Evolutionary conservation across 2,329 filamentous ascomycete species (phyloP).

Genomic region (Diaporthe humulicola): DNA sequence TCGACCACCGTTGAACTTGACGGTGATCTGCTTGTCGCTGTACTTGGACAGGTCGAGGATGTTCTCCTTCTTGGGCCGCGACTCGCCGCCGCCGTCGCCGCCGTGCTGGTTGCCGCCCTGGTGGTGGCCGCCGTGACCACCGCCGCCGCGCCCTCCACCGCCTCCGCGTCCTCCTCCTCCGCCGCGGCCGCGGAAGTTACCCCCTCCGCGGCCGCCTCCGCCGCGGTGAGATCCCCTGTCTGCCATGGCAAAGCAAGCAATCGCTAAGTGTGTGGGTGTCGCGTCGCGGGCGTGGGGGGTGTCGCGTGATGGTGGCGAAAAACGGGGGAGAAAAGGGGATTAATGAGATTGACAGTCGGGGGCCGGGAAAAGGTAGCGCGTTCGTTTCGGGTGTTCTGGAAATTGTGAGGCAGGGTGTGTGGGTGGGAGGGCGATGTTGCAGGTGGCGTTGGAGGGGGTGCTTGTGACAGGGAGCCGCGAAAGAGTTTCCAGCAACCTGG

Average conservation of each 20-base stretch:
- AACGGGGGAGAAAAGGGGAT: not conserved
- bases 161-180: conserved; percentile 61
- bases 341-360: not conserved
- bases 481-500: conserved; percentile 8
- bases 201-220: conserved; percentile 59
- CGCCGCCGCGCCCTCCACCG: conserved; percentile 61
- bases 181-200: conserved; percentile 57
- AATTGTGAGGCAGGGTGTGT: not conserved
- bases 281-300: not conserved
- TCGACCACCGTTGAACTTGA: conserved; percentile 96
- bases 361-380: not conserved
- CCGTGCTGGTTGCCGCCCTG: conserved; percentile 51
- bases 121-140: conserved; percentile 56
- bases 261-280: conserved; percentile 25
- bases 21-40: conserved; percentile 94
- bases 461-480: not conserved
- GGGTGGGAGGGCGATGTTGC: conserved; percentile 18
- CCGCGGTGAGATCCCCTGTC: conserved; percentile 65
- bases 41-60: conserved; percentile 96
- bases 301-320: conserved; percentile 4
- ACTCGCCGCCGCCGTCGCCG: conserved; percentile 70
- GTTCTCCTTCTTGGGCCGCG: conserved; percentile 97
- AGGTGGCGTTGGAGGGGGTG: conserved; percentile 29
- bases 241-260: conserved; percentile 56
- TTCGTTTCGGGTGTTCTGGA: conserved; percentile 19